Conservation (phyloP, 352 stramenopile species). For the Phytophthora cryptogea region DNA sequence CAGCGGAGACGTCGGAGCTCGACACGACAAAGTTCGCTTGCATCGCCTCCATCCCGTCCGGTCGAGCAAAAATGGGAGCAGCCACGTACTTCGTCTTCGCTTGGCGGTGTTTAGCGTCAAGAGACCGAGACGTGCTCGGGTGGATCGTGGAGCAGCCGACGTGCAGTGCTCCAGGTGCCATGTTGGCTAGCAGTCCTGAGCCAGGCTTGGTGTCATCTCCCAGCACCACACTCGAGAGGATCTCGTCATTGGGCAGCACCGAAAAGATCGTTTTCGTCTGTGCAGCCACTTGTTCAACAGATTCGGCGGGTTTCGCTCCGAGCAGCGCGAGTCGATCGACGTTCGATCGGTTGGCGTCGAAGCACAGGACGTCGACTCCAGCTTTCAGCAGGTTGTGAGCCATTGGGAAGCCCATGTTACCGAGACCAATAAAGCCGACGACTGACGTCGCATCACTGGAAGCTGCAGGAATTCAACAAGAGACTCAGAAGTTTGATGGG, state of each 20-base stretch:
- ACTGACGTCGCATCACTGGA: constrained; percentile 7
- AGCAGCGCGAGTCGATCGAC: constrained; percentile 33
- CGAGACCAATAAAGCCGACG: constrained; percentile 91
- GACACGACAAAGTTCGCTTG: constrained; percentile 72
- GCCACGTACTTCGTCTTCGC: constrained; percentile 47
- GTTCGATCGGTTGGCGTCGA: constrained; percentile 50
- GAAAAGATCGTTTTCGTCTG: constrained; percentile 54
- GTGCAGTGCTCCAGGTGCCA: constrained; percentile 46
- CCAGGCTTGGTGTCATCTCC: constrained; percentile 23
- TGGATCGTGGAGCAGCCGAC: constrained; percentile 79
- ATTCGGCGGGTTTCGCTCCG: constrained; percentile 39
- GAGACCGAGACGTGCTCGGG: constrained; percentile 52
- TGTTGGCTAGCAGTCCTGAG: constrained; percentile 43
- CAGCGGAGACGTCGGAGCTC: constrained; percentile 38
- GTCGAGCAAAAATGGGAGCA: constrained; percentile 72
- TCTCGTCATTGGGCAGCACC: constrained; percentile 69
- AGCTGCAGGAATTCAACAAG: constrained; percentile 8
- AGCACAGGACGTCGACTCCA: constrained; percentile 61
- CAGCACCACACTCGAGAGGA: constrained; percentile 50
- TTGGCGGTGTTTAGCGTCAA: constrained; percentile 45
- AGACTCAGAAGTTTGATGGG: not conserved
- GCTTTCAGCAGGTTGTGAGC: constrained; percentile 85
- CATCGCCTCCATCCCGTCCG: constrained; percentile 69
- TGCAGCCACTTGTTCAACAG: constrained; percentile 47
- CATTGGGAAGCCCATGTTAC: constrained; percentile 94